These are phyloP conservation scores for Ophiocordyceps sinensis DNA, from an alignment of 2,329 filamentous ascomycete species.

Conservation along the genomic window DNA sequence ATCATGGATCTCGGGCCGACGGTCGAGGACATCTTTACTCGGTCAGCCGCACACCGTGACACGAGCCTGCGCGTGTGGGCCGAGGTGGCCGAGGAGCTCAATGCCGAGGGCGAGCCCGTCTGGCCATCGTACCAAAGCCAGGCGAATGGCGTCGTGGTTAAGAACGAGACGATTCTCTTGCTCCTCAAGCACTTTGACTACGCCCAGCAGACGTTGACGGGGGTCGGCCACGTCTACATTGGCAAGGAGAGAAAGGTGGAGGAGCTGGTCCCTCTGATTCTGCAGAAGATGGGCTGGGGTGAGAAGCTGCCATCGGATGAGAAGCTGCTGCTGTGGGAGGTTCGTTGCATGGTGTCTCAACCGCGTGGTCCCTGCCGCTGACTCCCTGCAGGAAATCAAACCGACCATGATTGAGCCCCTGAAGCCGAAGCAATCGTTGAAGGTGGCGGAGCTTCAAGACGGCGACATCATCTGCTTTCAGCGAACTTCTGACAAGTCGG, in stretches of 20 bases:
- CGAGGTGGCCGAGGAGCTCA: constrained; percentile 56
- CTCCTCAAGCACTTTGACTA: constrained; percentile 89
- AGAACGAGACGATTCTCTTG: constrained; percentile 58
- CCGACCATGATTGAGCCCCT: constrained; percentile 92
- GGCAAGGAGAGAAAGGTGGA: constrained; percentile 76
- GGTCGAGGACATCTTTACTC: constrained; percentile 51
- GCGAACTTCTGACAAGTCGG: constrained; percentile 34
- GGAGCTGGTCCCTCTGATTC: constrained; percentile 65
- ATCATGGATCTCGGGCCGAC: constrained; percentile 65
- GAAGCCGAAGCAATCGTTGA: constrained; percentile 80
- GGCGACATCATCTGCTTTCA: constrained; percentile 97
- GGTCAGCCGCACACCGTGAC: constrained; percentile 46
- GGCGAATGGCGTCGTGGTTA: constrained; percentile 39
- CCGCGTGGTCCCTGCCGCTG: neutral
- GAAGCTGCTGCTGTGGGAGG: constrained; percentile 62
- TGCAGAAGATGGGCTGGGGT: constrained; percentile 76
- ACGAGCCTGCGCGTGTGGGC: constrained; percentile 73
- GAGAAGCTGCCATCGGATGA: constrained; percentile 52
- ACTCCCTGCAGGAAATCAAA: constrained; percentile 62
- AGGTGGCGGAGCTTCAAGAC: constrained; percentile 87
- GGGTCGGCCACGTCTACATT: constrained; percentile 76
- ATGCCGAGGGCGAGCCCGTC: constrained; percentile 51
- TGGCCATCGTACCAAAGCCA: constrained; percentile 55
- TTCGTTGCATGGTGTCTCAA: constrained; percentile 11
- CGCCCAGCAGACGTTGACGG: constrained; percentile 57